phyloP scores from a whole-genome alignment of 2,329 filamentous ascomycete genomes.

The Arachnomyces sp. region DNA sequence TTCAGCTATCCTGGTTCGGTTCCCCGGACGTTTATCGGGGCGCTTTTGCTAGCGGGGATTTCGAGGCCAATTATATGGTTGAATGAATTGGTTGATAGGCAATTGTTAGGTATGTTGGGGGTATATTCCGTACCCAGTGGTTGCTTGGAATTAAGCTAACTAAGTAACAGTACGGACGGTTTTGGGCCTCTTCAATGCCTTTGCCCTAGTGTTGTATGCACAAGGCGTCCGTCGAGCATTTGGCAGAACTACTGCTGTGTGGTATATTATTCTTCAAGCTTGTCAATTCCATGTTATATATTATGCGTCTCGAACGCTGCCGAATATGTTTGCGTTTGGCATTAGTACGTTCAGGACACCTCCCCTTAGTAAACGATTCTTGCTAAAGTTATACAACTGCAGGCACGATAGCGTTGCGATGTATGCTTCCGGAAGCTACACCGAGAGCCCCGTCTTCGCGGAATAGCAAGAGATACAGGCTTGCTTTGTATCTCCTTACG shows the following conservation, averaged over 20 bases:
- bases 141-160: background rate
- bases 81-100: slow-evolving; percentile 49
- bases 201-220: slow-evolving; percentile 59
- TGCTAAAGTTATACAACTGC: slow-evolving; percentile 7
- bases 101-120: slow-evolving; percentile 45
- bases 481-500: slow-evolving; percentile 68
- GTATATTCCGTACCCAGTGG: background rate
- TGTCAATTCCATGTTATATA: slow-evolving; percentile 90
- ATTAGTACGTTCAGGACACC: slow-evolving; percentile 55
- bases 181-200: slow-evolving; percentile 69
- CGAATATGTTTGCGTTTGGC: slow-evolving; percentile 93
- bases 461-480: slow-evolving; percentile 46
- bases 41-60: slow-evolving; percentile 66
- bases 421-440: slow-evolving; percentile 40
- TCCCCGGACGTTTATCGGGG: slow-evolving; percentile 80
- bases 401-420: slow-evolving; percentile 38
- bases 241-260: slow-evolving; percentile 61
- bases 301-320: slow-evolving; percentile 83
- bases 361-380: slow-evolving; percentile 1
- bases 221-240: slow-evolving; percentile 58
- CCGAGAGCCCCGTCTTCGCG: slow-evolving; percentile 8
- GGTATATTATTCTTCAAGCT: slow-evolving; percentile 71
- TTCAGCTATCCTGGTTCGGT: slow-evolving; percentile 84
- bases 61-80: slow-evolving; percentile 58
- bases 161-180: slow-evolving; percentile 58